Base-by-base conservation (phyloP, 2,329 filamentous ascomycete species). In the Knoxdaviesia capensis region DNA sequence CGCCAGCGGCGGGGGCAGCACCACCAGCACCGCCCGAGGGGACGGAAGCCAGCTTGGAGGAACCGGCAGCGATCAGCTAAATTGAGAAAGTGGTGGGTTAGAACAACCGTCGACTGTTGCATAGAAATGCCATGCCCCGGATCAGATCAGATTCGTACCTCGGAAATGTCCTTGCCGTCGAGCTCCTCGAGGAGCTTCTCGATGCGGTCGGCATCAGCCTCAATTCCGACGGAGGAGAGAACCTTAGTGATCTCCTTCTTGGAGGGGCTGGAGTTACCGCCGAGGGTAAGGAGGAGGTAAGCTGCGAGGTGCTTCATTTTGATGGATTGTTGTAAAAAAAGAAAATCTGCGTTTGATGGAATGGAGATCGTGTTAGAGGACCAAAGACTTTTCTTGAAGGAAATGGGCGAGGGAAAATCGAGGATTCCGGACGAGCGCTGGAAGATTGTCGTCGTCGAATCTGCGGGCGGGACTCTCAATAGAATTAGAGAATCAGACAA, bases 271-370 rank as follows among this genome's bases (percentile, higher is more conserved):
- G 74, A 64, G 77, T 94, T 96, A 69, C 90, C 90, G 64, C 75
- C 88, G 56, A 96, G 81, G 70, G 71, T 69, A 66, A 96, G 84
- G 62, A 98, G 88, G 61, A 98, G 86, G 78, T 93, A 96, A 64
- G 90, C 88, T 64, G 90, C 90, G 72, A 98, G 81, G 72, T 96
- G 80, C 87, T 98, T 96, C 90, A 98, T 96, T 85, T 79, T 93
- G 64, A 39, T 34, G 34, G 38, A 40, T 33, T 44, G 29, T 6
- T 9, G 30, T 11, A 31, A 30, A 43, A 20, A 20, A 20, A 20
- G 20, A 20, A 20, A 20, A 20, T 20, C 11, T 11, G 36, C 32
- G 36, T 42, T 34, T 10, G 30, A n/a, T 31, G 32, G 11, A 31
- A 41, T 37, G 34, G 38, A 41, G 39, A 40, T 7, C 6, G 31